These are phyloP conservation scores for Colletotrichum sp. DNA, from an alignment of 2,329 filamentous ascomycete species.

Conservation along the genomic window DNA sequence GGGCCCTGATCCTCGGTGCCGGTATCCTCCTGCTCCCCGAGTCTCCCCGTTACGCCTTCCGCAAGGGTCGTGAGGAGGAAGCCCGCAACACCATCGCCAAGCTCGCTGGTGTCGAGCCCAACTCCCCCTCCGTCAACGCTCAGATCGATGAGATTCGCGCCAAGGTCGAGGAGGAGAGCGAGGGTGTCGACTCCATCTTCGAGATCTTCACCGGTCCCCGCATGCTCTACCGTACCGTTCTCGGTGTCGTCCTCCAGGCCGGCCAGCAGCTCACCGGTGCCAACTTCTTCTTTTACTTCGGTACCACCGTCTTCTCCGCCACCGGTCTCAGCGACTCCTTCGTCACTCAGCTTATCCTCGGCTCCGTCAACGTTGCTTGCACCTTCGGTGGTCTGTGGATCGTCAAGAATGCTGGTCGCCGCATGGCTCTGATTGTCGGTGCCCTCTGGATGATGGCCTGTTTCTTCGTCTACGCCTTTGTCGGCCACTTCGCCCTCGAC, in stretches of 20 bases:
- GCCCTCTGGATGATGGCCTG: conserved; percentile 65
- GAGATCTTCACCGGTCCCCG: conserved; percentile 72
- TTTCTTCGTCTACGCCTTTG: conserved; percentile 54
- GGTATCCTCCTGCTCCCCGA: conserved; percentile 60
- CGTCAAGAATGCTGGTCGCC: conserved; percentile 68
- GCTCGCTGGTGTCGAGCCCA: conserved; percentile 45
- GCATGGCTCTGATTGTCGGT: conserved; percentile 66
- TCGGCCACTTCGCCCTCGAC: conserved; percentile 51
- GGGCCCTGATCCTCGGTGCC: conserved; percentile 56
- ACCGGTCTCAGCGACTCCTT: conserved; percentile 71
- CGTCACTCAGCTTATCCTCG: conserved; percentile 70
- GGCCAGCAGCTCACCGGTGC: conserved; percentile 73
- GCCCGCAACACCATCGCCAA: conserved; percentile 52
- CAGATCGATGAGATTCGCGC: conserved; percentile 57
- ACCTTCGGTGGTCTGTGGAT: conserved; percentile 71
- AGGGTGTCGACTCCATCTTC: conserved; percentile 48
- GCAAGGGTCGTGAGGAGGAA: conserved; percentile 49
- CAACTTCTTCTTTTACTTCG: conserved; percentile 73
- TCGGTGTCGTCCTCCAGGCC: conserved; percentile 67
- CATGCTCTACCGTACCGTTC: conserved; percentile 67
- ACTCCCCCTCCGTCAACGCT: conserved; percentile 44
- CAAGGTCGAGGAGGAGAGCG: conserved; percentile 54
- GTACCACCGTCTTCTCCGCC: conserved; percentile 68
- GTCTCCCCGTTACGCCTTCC: conserved; percentile 57
- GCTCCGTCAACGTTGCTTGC: conserved; percentile 69